These are phyloP conservation scores for Houttuynia cordata DNA, from an alignment of 164 flowering plant genomes.

Conservation along the genomic window DNA sequence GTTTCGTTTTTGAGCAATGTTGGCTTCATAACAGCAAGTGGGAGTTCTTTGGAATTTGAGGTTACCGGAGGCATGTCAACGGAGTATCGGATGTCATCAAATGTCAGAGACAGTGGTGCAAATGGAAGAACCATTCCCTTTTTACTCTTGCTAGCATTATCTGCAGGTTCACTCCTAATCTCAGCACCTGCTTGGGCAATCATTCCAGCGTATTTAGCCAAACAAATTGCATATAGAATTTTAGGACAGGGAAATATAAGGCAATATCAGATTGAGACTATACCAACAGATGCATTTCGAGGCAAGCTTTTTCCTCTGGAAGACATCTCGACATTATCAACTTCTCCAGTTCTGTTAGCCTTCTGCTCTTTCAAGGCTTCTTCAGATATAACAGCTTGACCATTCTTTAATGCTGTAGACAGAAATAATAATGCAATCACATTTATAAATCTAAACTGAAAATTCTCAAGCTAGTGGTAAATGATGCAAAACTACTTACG, in stretches of 20 bases:
- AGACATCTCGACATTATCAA: background rate
- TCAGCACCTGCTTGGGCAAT: background rate
- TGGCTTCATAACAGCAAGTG: background rate
- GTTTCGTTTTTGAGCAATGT: background rate
- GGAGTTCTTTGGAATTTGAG: background rate
- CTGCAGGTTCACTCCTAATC: conserved; percentile 8
- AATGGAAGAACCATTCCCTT: conserved; percentile 54
- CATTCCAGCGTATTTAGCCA: background rate
- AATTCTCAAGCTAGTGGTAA: background rate
- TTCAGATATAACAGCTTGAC: conserved; percentile 12
- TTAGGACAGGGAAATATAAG: background rate
- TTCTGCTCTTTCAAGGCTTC: conserved; percentile 11
- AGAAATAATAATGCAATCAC: background rate
- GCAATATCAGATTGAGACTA: background rate
- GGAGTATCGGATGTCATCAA: conserved; percentile 32
- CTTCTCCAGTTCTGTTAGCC: conserved; percentile 10
- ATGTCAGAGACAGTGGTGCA: conserved; percentile 33
- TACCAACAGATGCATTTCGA: conserved; percentile 6
- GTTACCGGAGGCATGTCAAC: conserved; percentile 53
- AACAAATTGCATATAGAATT: background rate
- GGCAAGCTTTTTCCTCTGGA: conserved; percentile 4
- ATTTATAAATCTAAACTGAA: background rate
- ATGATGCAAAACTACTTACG: conserved; percentile 5
- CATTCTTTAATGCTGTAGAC: conserved; percentile 6
- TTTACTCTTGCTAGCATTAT: conserved; percentile 9